These are phyloP conservation scores for Diplodia corticola DNA, from an alignment of 2,329 filamentous ascomycete species.

Conservation along the genomic window DNA sequence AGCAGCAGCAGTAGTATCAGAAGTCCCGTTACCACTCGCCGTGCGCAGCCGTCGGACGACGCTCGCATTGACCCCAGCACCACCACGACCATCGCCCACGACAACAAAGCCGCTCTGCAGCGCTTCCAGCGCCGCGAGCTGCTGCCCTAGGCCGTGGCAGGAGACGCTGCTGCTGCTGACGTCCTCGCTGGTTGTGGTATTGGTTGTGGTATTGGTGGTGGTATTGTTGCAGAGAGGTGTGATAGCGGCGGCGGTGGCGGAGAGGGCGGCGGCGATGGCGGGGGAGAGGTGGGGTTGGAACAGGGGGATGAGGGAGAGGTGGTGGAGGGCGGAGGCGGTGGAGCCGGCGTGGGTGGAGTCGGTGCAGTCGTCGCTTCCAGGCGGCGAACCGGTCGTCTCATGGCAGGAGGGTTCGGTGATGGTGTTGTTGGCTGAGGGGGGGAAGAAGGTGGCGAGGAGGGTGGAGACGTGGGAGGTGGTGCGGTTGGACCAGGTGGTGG, in stretches of 20 bases:
- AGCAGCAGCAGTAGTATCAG: no score
- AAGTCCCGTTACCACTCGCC: background rate
- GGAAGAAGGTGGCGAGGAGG: slow-evolving; percentile 53
- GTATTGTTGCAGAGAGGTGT: no score
- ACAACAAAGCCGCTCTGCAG: slow-evolving; percentile 43
- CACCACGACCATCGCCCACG: background rate
- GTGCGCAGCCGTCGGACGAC: background rate
- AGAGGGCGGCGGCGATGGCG: no score
- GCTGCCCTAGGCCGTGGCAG: slow-evolving; percentile 57
- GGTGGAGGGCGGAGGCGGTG: slow-evolving; percentile 68
- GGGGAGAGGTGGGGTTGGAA: no score
- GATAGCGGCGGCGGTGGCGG: no score
- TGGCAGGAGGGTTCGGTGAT: slow-evolving; percentile 68
- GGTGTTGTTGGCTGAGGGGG: slow-evolving; percentile 51
- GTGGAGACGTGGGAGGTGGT: slow-evolving; percentile 60
- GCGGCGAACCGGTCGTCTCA: slow-evolving; percentile 52
- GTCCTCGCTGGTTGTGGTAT: slow-evolving; percentile 45
- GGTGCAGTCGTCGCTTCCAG: slow-evolving; percentile 64
- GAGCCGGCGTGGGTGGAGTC: slow-evolving; percentile 69
- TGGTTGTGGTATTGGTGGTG: no score
- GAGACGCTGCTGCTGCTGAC: slow-evolving; percentile 41
- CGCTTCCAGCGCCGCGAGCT: slow-evolving; percentile 60
- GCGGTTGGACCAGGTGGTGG: slow-evolving; percentile 54
- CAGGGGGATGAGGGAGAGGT: no score
- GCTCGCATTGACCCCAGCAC: background rate